Conservation (phyloP, 495 filamentous ascomycete genomes). For the Hypoxylon subgilvum region DNA sequence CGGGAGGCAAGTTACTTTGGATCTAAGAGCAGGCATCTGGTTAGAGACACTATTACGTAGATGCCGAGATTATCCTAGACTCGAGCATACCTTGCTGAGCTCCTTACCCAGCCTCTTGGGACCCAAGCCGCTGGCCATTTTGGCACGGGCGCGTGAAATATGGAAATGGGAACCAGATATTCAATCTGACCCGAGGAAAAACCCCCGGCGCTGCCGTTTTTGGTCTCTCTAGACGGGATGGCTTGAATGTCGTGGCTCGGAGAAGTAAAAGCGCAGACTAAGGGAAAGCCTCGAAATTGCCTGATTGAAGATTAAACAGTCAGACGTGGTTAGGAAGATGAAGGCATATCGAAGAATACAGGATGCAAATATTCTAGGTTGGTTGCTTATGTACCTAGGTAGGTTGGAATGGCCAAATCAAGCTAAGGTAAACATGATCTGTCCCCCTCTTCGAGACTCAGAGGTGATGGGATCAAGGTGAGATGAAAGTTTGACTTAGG, state of each 20-base stretch:
- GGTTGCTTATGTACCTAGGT: conserved; percentile 2
- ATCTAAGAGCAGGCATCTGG: conserved; percentile 48
- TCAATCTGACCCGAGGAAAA: background rate
- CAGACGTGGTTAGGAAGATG: background rate
- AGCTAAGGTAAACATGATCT: conserved; percentile 18
- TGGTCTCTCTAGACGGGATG: background rate
- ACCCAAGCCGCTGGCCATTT: conserved; percentile 53
- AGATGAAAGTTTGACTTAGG: background rate
- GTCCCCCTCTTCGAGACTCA: conserved; percentile 1
- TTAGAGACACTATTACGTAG: conserved; percentile 5
- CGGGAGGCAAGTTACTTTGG: conserved; percentile 63
- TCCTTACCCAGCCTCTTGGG: conserved; percentile 60
- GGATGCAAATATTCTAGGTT: conserved; percentile 1
- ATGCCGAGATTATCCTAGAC: background rate
- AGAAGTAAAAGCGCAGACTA: background rate
- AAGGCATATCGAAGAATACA: background rate
- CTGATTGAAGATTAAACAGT: conserved; percentile 8
- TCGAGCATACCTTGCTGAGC: conserved; percentile 54
- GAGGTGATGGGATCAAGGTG: no score
- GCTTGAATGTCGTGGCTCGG: background rate
- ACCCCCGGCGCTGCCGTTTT: background rate
- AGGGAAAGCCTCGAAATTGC: conserved; percentile 11
- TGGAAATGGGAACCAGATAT: conserved; percentile 4
- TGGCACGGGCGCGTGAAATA: conserved; percentile 7
- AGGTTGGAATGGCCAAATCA: conserved; percentile 5